These are phyloP conservation scores for Yarrowia hollandica DNA, from an alignment of 805 yeast genomes.

Conservation along the genomic window DNA sequence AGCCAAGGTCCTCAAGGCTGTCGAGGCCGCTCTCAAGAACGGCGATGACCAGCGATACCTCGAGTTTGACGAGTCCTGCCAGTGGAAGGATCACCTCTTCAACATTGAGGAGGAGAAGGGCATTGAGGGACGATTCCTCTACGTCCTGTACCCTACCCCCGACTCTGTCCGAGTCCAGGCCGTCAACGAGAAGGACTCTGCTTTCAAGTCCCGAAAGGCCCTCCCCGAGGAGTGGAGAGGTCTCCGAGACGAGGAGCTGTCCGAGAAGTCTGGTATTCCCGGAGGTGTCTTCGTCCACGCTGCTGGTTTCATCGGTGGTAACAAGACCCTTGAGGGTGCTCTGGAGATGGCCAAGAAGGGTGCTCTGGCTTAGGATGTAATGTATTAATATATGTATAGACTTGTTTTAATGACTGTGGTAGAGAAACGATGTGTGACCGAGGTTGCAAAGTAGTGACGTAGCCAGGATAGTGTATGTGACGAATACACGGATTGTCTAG, in stretches of 20 bases:
- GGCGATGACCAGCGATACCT: constrained; percentile 74
- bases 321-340: constrained; percentile 75
- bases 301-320: constrained; percentile 95
- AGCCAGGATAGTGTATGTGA: too few relatives aligned
- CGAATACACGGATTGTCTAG: too few relatives aligned
- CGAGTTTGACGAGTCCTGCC: constrained; percentile 72
- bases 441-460: too few relatives aligned
- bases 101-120: constrained; percentile 58
- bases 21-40: constrained; percentile 57
- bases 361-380: constrained; percentile 41
- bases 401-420: too few relatives aligned
- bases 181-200: constrained; percentile 74
- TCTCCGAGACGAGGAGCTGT: constrained; percentile 81
- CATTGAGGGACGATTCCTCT: constrained; percentile 54
- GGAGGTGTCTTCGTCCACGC: constrained; percentile 94
- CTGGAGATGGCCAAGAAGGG: constrained; percentile 63
- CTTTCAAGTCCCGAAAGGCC: constrained; percentile 83
- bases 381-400: too few relatives aligned
- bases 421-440: too few relatives aligned
- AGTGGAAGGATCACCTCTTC: constrained; percentile 94
- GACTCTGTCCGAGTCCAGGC: constrained; percentile 83
- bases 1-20: constrained; percentile 68
- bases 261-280: constrained; percentile 71
- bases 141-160: constrained; percentile 76
- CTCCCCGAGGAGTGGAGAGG: constrained; percentile 94